Percentiles rank a stretch among this genome's conserved stretches.
Evolutionary conservation across 2,329 filamentous ascomycete genomes (phyloP).

Genomic region (Thelonectria blattea): DNA sequence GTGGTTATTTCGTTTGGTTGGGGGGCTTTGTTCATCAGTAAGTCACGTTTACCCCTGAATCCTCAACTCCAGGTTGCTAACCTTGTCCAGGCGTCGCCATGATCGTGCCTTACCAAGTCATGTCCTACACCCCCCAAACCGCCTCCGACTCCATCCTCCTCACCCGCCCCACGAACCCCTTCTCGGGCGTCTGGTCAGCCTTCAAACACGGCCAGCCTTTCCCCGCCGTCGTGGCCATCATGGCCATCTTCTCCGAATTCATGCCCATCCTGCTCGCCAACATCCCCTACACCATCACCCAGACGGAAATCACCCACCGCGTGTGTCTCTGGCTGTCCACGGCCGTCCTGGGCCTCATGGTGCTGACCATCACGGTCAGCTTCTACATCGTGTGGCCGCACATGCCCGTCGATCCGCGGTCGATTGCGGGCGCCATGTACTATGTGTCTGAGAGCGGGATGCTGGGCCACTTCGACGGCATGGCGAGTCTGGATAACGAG

Average conservation of each 20-base stretch:
- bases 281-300: constrained; percentile 53
- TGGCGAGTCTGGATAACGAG: constrained; percentile 29
- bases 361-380: constrained; percentile 46
- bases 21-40: constrained; percentile 47
- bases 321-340: constrained; percentile 50
- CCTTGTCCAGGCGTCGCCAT: constrained; percentile 50
- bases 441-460: constrained; percentile 44
- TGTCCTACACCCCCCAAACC: constrained; percentile 43
- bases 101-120: constrained; percentile 51
- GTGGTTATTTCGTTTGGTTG: constrained; percentile 51
- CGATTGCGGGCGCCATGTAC: constrained; percentile 53
- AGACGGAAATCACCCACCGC: constrained; percentile 47
- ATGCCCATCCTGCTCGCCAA: constrained; percentile 58
- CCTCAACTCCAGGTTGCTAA: fast-evolving
- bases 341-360: constrained; percentile 50
- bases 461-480: constrained; percentile 33
- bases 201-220: constrained; percentile 42
- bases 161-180: constrained; percentile 51
- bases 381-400: constrained; percentile 51
- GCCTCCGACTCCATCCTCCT: constrained; percentile 49
- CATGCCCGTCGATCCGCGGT: constrained; percentile 55
- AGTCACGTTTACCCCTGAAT: not conserved
- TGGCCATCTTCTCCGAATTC: constrained; percentile 55
- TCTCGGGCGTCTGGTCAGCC: constrained; percentile 48
- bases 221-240: constrained; percentile 48